phyloP scores from a whole-genome alignment of 2,329 filamentous ascomycete species.

The Arthroderma sp. region DNA sequence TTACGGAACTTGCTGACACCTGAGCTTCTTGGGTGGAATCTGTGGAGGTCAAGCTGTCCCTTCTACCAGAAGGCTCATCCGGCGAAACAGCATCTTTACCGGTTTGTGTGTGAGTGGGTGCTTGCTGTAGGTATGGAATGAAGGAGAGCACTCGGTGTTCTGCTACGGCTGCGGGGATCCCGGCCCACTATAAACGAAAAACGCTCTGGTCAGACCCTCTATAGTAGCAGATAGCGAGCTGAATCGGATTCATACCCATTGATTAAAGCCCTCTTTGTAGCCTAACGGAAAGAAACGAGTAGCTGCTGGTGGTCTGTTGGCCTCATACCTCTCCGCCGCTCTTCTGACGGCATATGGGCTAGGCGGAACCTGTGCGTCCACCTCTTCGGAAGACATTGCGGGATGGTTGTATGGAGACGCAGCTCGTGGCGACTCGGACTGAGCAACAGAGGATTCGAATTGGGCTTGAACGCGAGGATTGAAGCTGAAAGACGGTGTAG shows the following conservation, averaged over 20 bases:
- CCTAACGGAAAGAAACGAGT: slow-evolving; percentile 63
- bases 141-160: slow-evolving; percentile 80
- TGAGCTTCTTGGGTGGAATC: slow-evolving; percentile 28
- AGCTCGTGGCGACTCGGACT: background rate
- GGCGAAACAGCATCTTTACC: slow-evolving; percentile 24
- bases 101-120: slow-evolving; percentile 54
- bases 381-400: slow-evolving; percentile 13
- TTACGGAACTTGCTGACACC: slow-evolving; percentile 36
- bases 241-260: slow-evolving; percentile 47
- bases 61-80: background rate
- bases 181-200: slow-evolving; percentile 56
- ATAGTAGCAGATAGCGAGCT: too few relatives aligned
- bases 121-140: slow-evolving; percentile 67
- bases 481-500: background rate
- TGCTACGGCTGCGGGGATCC: slow-evolving; percentile 65
- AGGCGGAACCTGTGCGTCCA: slow-evolving; percentile 13
- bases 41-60: slow-evolving; percentile 21
- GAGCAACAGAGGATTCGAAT: slow-evolving; percentile 9
- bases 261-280: slow-evolving; percentile 79
- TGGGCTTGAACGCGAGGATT: slow-evolving; percentile 5
- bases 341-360: slow-evolving; percentile 10
- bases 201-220: background rate
- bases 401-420: background rate
- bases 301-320: slow-evolving; percentile 22
- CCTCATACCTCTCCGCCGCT: slow-evolving; percentile 15